A percentile compares a stretch with the other conserved stretches of the same genome.
Conservation (phyloP, 352 stramenopile genomes). For the Phytopythium helicoides region DNA sequence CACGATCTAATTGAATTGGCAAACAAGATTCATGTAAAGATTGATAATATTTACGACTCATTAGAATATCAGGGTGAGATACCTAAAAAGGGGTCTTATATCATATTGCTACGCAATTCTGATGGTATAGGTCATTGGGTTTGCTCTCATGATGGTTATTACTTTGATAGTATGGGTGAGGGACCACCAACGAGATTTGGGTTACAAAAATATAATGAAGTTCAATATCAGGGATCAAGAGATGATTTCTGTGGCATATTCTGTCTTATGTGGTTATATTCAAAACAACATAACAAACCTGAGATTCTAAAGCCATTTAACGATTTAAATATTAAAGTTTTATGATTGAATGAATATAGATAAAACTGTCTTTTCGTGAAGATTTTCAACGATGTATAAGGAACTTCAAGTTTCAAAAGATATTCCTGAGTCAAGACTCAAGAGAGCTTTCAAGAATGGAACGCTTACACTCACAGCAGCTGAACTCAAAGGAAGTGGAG, state of each 20-base stretch:
- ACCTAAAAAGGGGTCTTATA: too few species aligned
- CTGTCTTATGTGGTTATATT: slow-evolving; percentile 13
- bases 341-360: slow-evolving; percentile 12
- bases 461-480: slow-evolving; percentile 2
- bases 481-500: slow-evolving; percentile 5
- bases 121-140: too few species aligned
- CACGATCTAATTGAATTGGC: too few species aligned
- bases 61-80: too few species aligned
- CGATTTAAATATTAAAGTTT: slow-evolving; percentile 19
- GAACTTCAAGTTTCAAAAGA: slow-evolving; percentile 4
- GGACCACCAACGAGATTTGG: too few species aligned
- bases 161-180: too few species aligned
- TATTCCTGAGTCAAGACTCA: slow-evolving; percentile 1
- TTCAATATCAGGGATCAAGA: slow-evolving; percentile 10
- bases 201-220: too few species aligned
- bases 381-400: slow-evolving; percentile 12
- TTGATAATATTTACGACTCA: too few species aligned
- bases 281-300: slow-evolving; percentile 7
- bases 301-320: slow-evolving; percentile 8
- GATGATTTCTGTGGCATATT: slow-evolving; percentile 11
- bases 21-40: too few species aligned
- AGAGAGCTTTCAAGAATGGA: background rate
- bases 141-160: too few species aligned
- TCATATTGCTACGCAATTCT: too few species aligned
- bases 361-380: too few species aligned